These are phyloP conservation scores for Blastobotrys malaysiensis DNA, from an alignment of 1,139 yeast genomes.

Conservation along the genomic window DNA sequence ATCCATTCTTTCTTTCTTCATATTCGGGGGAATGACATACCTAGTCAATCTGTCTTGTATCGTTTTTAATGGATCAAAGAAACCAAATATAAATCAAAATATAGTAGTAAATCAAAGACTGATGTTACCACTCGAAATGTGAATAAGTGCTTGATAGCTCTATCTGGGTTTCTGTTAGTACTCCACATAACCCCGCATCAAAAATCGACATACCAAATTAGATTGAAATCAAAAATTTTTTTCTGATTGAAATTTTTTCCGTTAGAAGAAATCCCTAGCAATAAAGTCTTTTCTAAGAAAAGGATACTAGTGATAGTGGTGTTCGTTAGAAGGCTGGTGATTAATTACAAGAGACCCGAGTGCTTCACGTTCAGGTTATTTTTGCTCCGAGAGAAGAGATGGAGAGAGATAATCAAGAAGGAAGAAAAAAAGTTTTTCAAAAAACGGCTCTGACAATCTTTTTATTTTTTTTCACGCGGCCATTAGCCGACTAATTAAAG, in stretches of 20 bases:
- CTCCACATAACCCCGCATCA: not conserved
- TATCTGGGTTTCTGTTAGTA: not conserved
- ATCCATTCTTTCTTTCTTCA: not conserved
- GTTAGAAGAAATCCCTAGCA: constrained; percentile 1
- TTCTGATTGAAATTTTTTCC: not conserved
- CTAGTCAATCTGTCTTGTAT: not conserved
- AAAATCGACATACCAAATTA: not conserved
- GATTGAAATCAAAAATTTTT: constrained; percentile 3
- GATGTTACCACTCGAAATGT: not conserved
- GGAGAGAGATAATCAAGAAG: constrained; percentile 7
- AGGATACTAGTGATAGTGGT: not conserved
- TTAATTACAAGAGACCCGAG: not conserved
- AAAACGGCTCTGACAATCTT: constrained; percentile 1
- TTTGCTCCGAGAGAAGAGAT: constrained; percentile 4
- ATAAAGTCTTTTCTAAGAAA: not conserved
- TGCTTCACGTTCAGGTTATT: constrained; percentile 2
- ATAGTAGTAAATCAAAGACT: not conserved
- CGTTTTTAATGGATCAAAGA: not conserved
- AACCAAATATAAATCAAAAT: not conserved
- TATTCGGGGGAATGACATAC: not conserved
- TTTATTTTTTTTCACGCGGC: constrained; percentile 1
- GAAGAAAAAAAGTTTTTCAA: not conserved
- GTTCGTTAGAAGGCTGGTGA: not conserved
- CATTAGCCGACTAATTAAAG: not conserved
- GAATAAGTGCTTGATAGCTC: not conserved